Conservation (phyloP, 768 basidiomycete genomes). For the Cyathus striatus region DNA sequence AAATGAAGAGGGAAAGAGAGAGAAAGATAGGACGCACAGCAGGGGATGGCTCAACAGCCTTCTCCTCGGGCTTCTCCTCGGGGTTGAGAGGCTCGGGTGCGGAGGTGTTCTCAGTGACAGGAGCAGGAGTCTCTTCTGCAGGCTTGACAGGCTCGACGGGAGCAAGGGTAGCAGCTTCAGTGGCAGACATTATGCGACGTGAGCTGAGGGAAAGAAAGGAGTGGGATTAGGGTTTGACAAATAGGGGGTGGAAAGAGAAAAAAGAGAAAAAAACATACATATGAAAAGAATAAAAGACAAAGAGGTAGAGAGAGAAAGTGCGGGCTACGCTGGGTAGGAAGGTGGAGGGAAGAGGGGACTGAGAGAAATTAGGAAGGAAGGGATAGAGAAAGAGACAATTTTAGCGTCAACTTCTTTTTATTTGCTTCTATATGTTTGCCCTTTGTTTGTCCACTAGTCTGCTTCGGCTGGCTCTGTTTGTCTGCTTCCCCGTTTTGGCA, state of each 20-base stretch:
- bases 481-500: too few relatives aligned
- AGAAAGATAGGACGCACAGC: conserved; percentile 24
- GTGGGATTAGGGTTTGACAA: too few relatives aligned
- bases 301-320: conserved; percentile 43
- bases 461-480: conserved; percentile 28
- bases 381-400: conserved; percentile 38
- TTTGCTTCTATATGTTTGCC: conserved; percentile 37
- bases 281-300: conserved; percentile 52
- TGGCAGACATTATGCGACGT: conserved; percentile 78
- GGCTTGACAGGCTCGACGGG: conserved; percentile 53
- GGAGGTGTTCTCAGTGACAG: conserved; percentile 25
- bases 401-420: conserved; percentile 35
- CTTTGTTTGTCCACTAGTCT: conserved; percentile 42
- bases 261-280: conserved; percentile 27
- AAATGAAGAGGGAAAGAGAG: conserved; percentile 3
- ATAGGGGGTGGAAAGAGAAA: too few relatives aligned
- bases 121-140: conserved; percentile 31
- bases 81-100: conserved; percentile 34
- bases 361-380: conserved; percentile 59
- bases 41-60: too few relatives aligned
- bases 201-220: conserved; percentile 34
- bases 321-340: conserved; percentile 50
- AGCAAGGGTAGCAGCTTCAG: conserved; percentile 46
- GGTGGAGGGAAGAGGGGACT: conserved; percentile 34
- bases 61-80: too few relatives aligned